A percentile compares a stretch with the other conserved stretches of the same genome.
Conservation (phyloP, 345 rosid species). For the Leavenworthia alabamica region DNA sequence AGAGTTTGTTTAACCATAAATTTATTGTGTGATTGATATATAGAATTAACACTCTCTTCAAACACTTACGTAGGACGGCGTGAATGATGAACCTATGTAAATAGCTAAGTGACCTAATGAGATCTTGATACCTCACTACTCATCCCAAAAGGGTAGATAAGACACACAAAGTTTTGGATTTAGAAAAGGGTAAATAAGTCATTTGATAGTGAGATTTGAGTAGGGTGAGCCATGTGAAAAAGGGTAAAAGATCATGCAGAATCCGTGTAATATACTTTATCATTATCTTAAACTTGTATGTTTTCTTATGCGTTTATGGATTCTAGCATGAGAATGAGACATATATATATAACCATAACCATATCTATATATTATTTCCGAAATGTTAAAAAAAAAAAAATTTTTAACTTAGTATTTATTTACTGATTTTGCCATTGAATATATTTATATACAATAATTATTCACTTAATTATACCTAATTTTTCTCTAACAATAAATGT, state of each 20-base stretch:
- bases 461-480: too few relatives aligned
- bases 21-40: not conserved
- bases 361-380: too few relatives aligned
- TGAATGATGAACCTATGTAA: not conserved
- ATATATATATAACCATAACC: not conserved
- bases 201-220: slow-evolving; percentile 3
- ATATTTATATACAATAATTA: too few relatives aligned
- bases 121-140: slow-evolving; percentile 1
- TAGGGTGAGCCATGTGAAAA: slow-evolving; percentile 52
- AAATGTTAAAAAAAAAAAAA: too few relatives aligned
- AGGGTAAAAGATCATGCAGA: slow-evolving; percentile 44
- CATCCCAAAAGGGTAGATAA: not conserved
- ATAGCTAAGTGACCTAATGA: slow-evolving; percentile 13
- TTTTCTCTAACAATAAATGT: too few relatives aligned
- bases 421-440: too few relatives aligned
- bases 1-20: too few relatives aligned
- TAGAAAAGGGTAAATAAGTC: not conserved
- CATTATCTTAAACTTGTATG: slow-evolving; percentile 6
- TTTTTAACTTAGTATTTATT: too few relatives aligned
- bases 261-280: slow-evolving; percentile 52
- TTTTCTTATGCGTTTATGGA: slow-evolving; percentile 14
- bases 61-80: not conserved
- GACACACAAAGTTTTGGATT: not conserved
- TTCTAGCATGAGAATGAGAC: slow-evolving; percentile 25
- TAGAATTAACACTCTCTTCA: not conserved